Percentiles rank a stretch among this genome's conserved stretches.
These are phyloP conservation scores for Porphyrellus sp. DNA, from an alignment of 1,284 basidiomycete genomes.

Conservation along the genomic window DNA sequence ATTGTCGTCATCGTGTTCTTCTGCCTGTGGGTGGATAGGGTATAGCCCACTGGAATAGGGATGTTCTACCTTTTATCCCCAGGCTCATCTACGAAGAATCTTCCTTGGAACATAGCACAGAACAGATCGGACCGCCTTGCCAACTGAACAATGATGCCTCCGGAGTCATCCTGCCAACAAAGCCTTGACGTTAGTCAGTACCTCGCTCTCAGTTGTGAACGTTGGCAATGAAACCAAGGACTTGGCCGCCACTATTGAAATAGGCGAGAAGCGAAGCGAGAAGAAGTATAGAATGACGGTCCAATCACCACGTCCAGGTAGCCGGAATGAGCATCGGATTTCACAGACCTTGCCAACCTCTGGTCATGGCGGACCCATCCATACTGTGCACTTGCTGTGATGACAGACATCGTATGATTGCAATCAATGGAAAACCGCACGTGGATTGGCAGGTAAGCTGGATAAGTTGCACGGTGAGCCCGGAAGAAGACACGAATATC, in stretches of 20 bases:
- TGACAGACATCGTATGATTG: background rate
- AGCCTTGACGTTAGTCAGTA: background rate
- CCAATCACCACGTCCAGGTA: background rate
- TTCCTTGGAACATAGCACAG: background rate
- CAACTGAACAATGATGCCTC: slow-evolving; percentile 1
- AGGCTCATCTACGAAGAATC: background rate
- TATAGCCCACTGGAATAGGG: background rate
- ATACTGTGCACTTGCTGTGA: background rate
- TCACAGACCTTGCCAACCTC: slow-evolving; percentile 13
- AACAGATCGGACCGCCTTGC: slow-evolving; percentile 5
- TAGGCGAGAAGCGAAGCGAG: background rate
- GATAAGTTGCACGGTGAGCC: background rate
- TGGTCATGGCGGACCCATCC: background rate
- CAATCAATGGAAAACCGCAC: background rate
- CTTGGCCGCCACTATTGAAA: background rate
- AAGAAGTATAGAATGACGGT: background rate
- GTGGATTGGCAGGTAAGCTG: slow-evolving; percentile 3
- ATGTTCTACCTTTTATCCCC: slow-evolving; percentile 17
- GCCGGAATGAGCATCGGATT: background rate
- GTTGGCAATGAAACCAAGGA: background rate
- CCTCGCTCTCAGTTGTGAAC: background rate
- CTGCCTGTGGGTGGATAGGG: background rate
- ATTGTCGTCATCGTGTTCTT: slow-evolving; percentile 3
- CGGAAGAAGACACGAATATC: background rate
- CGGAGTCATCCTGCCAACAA: background rate